Conservation (phyloP, 768 basidiomycete species). For the Inosperma sp. region DNA sequence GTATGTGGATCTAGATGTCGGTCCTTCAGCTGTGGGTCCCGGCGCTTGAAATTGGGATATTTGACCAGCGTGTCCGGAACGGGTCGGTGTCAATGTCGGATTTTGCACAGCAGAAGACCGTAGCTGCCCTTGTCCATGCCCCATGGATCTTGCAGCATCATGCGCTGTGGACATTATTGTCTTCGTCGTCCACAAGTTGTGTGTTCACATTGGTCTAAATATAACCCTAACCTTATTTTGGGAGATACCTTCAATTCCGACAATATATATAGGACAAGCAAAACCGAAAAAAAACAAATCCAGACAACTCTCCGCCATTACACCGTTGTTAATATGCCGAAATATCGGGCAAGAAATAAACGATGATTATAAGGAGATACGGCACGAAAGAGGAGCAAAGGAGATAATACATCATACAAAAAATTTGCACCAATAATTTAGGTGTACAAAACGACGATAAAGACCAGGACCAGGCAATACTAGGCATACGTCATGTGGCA, state of each 20-base stretch:
- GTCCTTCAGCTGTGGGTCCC: neutral
- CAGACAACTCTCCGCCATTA: too few species aligned
- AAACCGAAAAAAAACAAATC: neutral
- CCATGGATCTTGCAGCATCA: too few species aligned
- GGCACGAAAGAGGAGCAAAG: slow-evolving; percentile 17
- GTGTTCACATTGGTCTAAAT: slow-evolving; percentile 1
- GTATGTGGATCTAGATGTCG: slow-evolving; percentile 36
- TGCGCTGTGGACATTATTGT: neutral
- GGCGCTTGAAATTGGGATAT: too few species aligned
- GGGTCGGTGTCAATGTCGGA: too few species aligned
- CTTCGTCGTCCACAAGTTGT: slow-evolving; percentile 6
- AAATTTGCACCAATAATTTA: slow-evolving; percentile 38
- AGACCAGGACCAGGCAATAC: slow-evolving; percentile 19
- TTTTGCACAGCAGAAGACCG: too few species aligned
- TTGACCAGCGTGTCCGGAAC: too few species aligned
- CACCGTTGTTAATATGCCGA: too few species aligned
- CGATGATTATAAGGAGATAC: too few species aligned
- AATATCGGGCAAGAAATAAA: slow-evolving; percentile 11
- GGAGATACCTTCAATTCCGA: slow-evolving; percentile 17
- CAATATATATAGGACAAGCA: neutral
- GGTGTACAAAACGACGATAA: slow-evolving; percentile 31
- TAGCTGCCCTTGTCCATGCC: too few species aligned
- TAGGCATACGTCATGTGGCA: too few species aligned
- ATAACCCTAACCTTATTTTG: slow-evolving; percentile 37
- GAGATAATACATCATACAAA: slow-evolving; percentile 27